Evolutionary conservation across 495 filamentous ascomycete genomes (phyloP), one percentile per base, ranked within the genome.

Genomic region (Daldinia bambusicola): DNA sequence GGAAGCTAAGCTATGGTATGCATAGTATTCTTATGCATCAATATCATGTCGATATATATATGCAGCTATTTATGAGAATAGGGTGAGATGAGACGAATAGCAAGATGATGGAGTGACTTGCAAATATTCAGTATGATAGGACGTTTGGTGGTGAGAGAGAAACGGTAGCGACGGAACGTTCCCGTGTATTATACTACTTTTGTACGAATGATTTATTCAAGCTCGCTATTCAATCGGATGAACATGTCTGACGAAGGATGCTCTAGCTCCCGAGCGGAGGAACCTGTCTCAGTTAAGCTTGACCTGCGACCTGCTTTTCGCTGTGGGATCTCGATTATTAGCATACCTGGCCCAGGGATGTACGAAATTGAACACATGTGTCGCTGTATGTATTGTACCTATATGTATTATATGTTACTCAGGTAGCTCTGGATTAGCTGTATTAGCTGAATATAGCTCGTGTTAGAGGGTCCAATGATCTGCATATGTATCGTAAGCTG

Each of bases 241-340:
- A 73, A 69, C 52, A 51, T 73, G 70, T 73, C 62, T 73, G 56
- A 66, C 16, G 53, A 66, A 30, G 66, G 66, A 51, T 60, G 59
- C 63, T 55, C 52, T 13, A 22, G 53, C 57, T 9, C 50, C 56
- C 52, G 45, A 12, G 4, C 61, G 61, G 65, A 66, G 20, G 61
- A 68, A 61, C 41, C 69, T 72, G 70, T 73, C 70, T 73, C 58
- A 66, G 20, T 67, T 34, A 26, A 60, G 53, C 52, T 64, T n/a
- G 63, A 67, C 63, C 43, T 55, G 63, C 53, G 3, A 3, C 59
- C 12, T 22, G 30, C 41, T 60, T 48, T 53, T 55, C 0, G 26
- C 56, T 56, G 51, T 53, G 18, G 55, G 61, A 65, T 63, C 32
- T 31, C 63, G 40, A 55, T 48, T 57, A 62, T 64, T 58, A 63